Base-by-base conservation (phyloP, 2,329 filamentous ascomycete genomes). In the Cryphonectria carpinicola region DNA sequence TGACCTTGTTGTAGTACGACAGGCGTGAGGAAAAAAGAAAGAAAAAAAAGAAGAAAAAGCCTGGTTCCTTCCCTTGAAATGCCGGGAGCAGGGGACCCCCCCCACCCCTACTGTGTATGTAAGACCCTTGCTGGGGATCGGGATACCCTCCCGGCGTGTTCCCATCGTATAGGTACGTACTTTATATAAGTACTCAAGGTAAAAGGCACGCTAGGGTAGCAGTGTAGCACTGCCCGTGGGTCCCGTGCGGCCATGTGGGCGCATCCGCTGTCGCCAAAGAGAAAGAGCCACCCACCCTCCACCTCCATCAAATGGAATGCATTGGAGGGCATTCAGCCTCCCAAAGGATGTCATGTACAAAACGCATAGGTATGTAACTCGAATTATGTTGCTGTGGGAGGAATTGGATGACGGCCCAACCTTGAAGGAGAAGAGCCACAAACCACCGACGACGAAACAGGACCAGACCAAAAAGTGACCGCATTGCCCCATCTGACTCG, bases 221-320 rank as follows among this genome's bases (percentile, higher is more conserved):
- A 32, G 35, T 46, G 61, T 39, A 46, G 61, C 61, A 28, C 37
- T 43, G n/a, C 11, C n/a, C 39, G n/a, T 43, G 46, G 60, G 35
- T 37, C 60, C 60, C 60, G 28, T 19, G 43, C 43, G n/a, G 25
- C 63, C 28, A 46, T 65, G 63, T 65, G 63, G 63, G 63, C 43
- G 41, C 43, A 52, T 46, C 63, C 63, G 63, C 25, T 35, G 43
- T 46, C 43, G 63, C 63, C 46, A 65, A 11, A 65, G 11, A 65
- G 11, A 41, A 49, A 49, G 13, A 22, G 25, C 28, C 63, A 49
- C 19, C 37, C 60, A 17, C 25, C 37, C 43, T 17, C 46, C 46
- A 49, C 2, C 46, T 17, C 46, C 22, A 49, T 49, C 22, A 49
- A n/a, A n/a, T 49, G 46, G 46, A 54, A 52, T 49, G 63, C 41